Conservation (phyloP, 2,329 filamentous ascomycete genomes). For the Apiospora hydei region DNA sequence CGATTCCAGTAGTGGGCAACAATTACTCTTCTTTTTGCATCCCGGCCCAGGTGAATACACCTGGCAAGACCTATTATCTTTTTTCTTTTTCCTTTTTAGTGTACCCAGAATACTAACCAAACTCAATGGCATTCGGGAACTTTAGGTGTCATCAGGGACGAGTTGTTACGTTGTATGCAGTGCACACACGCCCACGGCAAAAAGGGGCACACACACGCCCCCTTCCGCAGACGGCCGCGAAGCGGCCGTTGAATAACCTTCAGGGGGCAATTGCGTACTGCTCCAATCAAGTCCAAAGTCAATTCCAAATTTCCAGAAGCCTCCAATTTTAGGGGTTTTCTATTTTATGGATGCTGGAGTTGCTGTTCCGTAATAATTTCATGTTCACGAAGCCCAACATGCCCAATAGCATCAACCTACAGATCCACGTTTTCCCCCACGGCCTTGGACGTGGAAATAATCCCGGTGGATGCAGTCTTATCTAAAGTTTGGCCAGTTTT, state of each 20-base stretch:
- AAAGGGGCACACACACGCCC: not conserved
- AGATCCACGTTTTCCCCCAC: not conserved
- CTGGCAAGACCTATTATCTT: not conserved
- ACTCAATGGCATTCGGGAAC: not conserved
- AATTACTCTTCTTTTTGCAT: not conserved
- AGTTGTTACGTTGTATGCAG: not conserved
- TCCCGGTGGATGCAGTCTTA: not conserved
- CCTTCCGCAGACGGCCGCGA: not conserved
- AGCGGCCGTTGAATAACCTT: no score
- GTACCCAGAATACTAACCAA: not conserved
- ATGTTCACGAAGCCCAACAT: not conserved
- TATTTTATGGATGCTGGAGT: not conserved
- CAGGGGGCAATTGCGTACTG: not conserved
- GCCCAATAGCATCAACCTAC: not conserved
- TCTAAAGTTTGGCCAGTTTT: not conserved
- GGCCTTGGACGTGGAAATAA: not conserved
- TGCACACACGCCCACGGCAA: no score
- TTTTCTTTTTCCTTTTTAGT: not conserved
- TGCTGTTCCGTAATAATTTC: not conserved
- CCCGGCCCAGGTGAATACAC: no score
- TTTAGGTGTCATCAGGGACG: not conserved
- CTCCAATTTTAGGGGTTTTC: not conserved
- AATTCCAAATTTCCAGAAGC: not conserved
- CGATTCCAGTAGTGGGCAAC: slow-evolving; percentile 20
- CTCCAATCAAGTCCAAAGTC: not conserved